These are phyloP conservation scores for Starmerella etchellsii DNA, from an alignment of 805 yeast species.

Conservation along the genomic window DNA sequence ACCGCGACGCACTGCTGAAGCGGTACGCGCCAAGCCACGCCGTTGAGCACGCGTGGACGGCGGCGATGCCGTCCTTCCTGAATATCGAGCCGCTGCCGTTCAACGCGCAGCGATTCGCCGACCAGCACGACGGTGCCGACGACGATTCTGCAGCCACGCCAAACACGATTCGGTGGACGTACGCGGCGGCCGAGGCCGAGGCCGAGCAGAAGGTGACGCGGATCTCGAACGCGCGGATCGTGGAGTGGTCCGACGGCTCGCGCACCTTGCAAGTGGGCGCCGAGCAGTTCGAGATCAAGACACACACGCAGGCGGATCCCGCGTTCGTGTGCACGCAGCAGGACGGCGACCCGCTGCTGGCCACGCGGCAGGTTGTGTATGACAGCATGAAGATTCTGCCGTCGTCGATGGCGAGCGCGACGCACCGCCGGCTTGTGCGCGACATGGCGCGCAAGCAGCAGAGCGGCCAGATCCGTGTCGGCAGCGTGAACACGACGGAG, in stretches of 20 bases:
- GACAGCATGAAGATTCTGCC: slow-evolving; percentile 70
- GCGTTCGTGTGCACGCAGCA: slow-evolving; percentile 60
- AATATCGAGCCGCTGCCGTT: slow-evolving; percentile 78
- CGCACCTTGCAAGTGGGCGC: slow-evolving; percentile 73
- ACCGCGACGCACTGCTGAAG: slow-evolving; percentile 9
- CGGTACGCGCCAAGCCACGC: slow-evolving; percentile 21
- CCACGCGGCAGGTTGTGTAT: slow-evolving; percentile 50
- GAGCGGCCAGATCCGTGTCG: slow-evolving; percentile 23
- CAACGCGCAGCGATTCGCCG: slow-evolving; percentile 31
- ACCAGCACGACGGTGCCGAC: slow-evolving; percentile 19
- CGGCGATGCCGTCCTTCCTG: slow-evolving; percentile 68
- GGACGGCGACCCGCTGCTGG: slow-evolving; percentile 57
- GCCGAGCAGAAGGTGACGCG: slow-evolving; percentile 52
- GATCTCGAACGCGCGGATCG: slow-evolving; percentile 78
- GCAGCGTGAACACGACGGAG: slow-evolving; percentile 30
- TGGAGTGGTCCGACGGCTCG: slow-evolving; percentile 92
- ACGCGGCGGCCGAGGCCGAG: slow-evolving; percentile 38
- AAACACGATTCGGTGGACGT: slow-evolving; percentile 90
- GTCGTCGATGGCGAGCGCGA: slow-evolving; percentile 72
- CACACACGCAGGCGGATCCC: slow-evolving; percentile 36
- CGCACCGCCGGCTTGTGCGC: slow-evolving; percentile 63
- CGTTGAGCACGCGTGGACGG: slow-evolving; percentile 9
- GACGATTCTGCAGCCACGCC: slow-evolving; percentile 40
- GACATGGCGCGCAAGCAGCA: slow-evolving; percentile 27
- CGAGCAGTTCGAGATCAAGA: slow-evolving; percentile 66